Base-by-base conservation (phyloP, 805 yeast species). In the Candida ascalaphidarum region DNA sequence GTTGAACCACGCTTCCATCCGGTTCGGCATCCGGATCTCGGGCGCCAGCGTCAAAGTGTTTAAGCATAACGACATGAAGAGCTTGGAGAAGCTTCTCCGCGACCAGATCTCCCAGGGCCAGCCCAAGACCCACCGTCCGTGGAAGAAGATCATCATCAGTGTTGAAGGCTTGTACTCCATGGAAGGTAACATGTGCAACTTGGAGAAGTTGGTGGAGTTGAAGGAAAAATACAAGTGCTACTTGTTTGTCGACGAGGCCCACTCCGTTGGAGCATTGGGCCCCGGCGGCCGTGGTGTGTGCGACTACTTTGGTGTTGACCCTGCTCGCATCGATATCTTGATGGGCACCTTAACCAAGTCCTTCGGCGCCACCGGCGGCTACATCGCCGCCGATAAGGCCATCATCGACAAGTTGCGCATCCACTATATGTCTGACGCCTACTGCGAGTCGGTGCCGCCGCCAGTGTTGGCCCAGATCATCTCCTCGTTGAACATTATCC, bases 341-440 rank as follows among this genome's bases (percentile, higher is more conserved):
- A 92, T 92, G 99, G 99, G 99, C 28, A 92, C 99, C 6, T 72
- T 92, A 33, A 94, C 98, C 29, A 92, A 92, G 58, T 84, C 96
- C 2, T 92, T 92, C 54, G 98, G 99, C 52, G 97, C 98, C 11
- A 85, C 97, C 23, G 99, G 99, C 48, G 99, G 98, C 26, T 92
- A 92, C 52, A 63, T 92, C 38, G 89, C 95, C n/a, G 94, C 81
- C 25, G 67, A 67, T 37, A 68, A 75, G 46, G 59, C 55, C 26
- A 58, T 84, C 18, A 79, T 89, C 27, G 88, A 85, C 44, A 71
- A 78, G 44, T 61, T 92, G 36, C 74, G 88, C 56, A 43, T 81
- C 22, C 78, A 74, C 43, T 74, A 83, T 44, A 68, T 84, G 39
- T 80, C 88, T 17, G 73, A 77, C 39, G 67, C 63, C 24, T 83